A percentile compares a stretch with the other conserved stretches of the same genome.
Conservation (phyloP, 257 asterid genomes). For the Plantago elongata region DNA sequence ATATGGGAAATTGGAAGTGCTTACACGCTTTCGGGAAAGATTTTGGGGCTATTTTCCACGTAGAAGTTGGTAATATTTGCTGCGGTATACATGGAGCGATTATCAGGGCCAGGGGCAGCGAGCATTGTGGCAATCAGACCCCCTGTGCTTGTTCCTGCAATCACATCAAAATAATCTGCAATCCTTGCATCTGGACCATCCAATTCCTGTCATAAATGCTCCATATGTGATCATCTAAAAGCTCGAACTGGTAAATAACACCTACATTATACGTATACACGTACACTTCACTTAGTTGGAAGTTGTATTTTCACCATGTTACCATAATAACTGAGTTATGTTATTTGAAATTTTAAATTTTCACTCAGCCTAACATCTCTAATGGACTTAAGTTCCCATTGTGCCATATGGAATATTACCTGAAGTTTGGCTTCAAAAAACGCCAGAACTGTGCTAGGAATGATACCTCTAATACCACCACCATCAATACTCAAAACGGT, state of each 20-base stretch:
- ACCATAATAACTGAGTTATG: no score
- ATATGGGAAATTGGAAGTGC: not conserved
- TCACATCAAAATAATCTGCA: conserved; percentile 45
- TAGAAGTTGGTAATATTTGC: conserved; percentile 36
- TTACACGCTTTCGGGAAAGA: conserved; percentile 36
- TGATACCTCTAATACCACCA: conserved; percentile 58
- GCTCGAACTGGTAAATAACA: not conserved
- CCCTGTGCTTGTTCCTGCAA: conserved; percentile 53
- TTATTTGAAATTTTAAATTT: no score
- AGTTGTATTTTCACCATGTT: not conserved
- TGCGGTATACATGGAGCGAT: conserved; percentile 40
- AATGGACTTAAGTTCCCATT: no score
- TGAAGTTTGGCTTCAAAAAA: conserved; percentile 62
- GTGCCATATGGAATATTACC: conserved; percentile 20
- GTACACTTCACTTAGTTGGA: not conserved
- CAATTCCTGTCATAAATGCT: conserved; percentile 23
- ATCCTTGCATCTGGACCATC: conserved; percentile 47
- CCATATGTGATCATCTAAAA: not conserved
- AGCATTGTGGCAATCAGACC: conserved; percentile 44
- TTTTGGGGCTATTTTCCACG: conserved; percentile 30
- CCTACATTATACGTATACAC: not conserved
- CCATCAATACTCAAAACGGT: conserved; percentile 61
- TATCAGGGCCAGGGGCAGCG: conserved; percentile 30
- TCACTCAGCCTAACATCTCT: no score
- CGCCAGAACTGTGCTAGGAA: conserved; percentile 45